These are phyloP conservation scores for Garcia nutans DNA, from an alignment of 345 rosid genomes.

Conservation along the genomic window DNA sequence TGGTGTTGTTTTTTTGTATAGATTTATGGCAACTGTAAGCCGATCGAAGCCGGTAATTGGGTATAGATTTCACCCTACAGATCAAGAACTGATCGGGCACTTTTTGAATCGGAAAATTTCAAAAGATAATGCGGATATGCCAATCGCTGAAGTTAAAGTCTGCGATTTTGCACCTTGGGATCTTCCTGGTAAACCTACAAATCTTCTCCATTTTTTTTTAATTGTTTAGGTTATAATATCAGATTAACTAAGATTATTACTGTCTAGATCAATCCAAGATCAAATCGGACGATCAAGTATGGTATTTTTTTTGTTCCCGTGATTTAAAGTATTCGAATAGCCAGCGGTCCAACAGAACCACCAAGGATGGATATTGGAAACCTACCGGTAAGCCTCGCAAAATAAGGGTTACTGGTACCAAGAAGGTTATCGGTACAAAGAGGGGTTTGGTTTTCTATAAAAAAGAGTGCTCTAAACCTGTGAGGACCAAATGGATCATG, in stretches of 20 bases:
- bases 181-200: not conserved
- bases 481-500: constrained; percentile 33
- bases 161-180: constrained; percentile 12
- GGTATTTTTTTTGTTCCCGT: constrained; percentile 42
- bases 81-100: not conserved
- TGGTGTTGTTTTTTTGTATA: too few species aligned
- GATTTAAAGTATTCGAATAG: constrained; percentile 29
- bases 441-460: constrained; percentile 43
- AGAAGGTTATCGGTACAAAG: constrained; percentile 37
- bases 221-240: not conserved
- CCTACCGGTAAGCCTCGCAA: constrained; percentile 35
- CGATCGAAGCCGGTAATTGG: constrained; percentile 3
- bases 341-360: constrained; percentile 24
- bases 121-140: not conserved
- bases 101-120: not conserved
- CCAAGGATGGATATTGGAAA: constrained; percentile 53
- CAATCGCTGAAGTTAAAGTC: constrained; percentile 5
- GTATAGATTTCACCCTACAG: constrained; percentile 12
- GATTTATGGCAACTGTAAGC: not conserved
- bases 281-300: constrained; percentile 9
- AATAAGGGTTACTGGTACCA: constrained; percentile 2
- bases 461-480: constrained; percentile 1
- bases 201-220: not conserved
- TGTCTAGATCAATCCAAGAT: constrained; percentile 4
- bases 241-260: not conserved